Percentiles rank a stretch among this genome's conserved stretches.
These are phyloP conservation scores for Lichtheimia hyalospora DNA, from an alignment of 371 early-diverging fungal species.

Conservation along the genomic window DNA sequence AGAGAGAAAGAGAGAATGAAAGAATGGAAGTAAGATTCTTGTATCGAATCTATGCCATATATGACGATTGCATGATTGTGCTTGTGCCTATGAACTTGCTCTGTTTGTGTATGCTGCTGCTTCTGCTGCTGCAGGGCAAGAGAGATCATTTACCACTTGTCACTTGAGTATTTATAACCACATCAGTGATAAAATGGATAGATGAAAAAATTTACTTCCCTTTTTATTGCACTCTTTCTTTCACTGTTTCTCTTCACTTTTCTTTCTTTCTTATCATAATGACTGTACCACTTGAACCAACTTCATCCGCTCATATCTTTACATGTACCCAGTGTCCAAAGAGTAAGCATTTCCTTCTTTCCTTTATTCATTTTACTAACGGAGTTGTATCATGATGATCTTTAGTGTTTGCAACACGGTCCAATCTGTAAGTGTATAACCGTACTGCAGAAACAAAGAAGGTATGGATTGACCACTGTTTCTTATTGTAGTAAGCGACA, in stretches of 20 bases:
- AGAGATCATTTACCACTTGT: neutral
- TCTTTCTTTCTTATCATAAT: constrained; percentile 15
- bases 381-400: constrained; percentile 7
- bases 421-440: constrained; percentile 39
- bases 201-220: constrained; percentile 27
- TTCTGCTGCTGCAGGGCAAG: neutral
- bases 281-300: constrained; percentile 10
- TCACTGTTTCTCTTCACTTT: constrained; percentile 17
- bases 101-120: constrained; percentile 6
- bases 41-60: no score
- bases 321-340: constrained; percentile 51
- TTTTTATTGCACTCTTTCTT: constrained; percentile 17
- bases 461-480: neutral
- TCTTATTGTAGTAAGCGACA: constrained; percentile 21
- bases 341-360: constrained; percentile 21
- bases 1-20: neutral
- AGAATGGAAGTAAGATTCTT: neutral
- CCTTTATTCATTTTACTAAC: constrained; percentile 1
- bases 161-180: constrained; percentile 3
- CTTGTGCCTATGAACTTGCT: constrained; percentile 1
- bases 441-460: neutral
- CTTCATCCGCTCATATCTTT: constrained; percentile 28
- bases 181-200: constrained; percentile 32
- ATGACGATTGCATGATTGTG: neutral
- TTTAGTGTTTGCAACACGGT: constrained; percentile 49